Base-by-base conservation (phyloP, 805 yeast species). In the Grigorovia yakushimaensis region DNA sequence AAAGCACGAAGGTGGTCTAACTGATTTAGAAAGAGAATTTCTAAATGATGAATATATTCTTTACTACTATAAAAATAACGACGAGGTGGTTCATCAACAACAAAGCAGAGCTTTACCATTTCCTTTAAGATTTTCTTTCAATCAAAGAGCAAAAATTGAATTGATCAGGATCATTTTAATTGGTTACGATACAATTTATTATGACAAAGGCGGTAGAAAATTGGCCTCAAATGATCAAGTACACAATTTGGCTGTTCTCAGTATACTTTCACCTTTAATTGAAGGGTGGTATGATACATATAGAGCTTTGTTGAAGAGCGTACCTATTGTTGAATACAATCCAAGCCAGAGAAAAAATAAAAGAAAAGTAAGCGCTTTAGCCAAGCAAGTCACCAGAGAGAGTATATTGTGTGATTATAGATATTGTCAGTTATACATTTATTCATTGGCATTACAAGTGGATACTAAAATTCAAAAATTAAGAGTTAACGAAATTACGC, bases 171-270 rank as follows among this genome's bases (percentile, higher is more conserved):
- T 89, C 52, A 77, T 84, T 66, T 78, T 89, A 1, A 69, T 88
- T 44, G 94, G 93, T 37, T 88, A 86, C 61, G 95, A 87, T 55
- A 79, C 91, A 1, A 70, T 89, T 18, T 89, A 89, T 61, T 82
- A 83, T 47, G 77, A 74, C 43, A 78, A 76, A 51, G 78, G 80
- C 2, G 80, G 74, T 36, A 45, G 50, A 37, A 52, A 50, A 40
- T 76, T 39, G 62, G 68, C 42, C 23, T 39, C 61, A 5, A 62
- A 74, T 30, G 73, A 76, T 42, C 82, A 78, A 56, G 70, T 79
- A 39, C 88, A 83, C 52, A 82, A 82, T 56, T 66, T 89, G 42
- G 77, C 88, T 0, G 73, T 88, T 10, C 69, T 89, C 54, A 78
- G 79, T 49, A 78, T 88, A 44, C 68, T 89, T 48, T 75, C 86